phyloP scores from a whole-genome alignment of 768 basidiomycete species.

The Tulasnella sp. region DNA sequence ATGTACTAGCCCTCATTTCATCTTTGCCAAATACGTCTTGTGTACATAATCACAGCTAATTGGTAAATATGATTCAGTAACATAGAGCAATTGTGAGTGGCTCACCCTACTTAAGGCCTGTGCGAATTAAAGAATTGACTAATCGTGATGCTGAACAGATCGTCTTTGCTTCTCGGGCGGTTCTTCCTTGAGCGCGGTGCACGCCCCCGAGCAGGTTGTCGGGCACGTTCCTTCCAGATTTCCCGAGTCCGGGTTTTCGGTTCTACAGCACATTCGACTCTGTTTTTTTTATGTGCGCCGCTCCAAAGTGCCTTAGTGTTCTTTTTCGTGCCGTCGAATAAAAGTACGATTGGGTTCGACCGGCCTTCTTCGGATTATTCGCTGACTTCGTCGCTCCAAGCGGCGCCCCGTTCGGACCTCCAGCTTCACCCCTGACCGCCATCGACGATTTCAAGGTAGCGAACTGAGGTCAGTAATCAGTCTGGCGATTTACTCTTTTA shows the following conservation, averaged over 20 bases:
- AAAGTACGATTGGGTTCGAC: neutral
- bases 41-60: neutral
- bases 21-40: neutral
- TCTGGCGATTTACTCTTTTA: neutral
- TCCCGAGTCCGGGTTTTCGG: neutral
- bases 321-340: too few relatives aligned
- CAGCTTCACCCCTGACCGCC: neutral
- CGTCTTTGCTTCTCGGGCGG: neutral
- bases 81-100: neutral
- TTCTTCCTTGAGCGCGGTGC: neutral
- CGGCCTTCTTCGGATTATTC: neutral
- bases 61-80: neutral
- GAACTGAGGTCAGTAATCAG: neutral
- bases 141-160: neutral
- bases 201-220: neutral
- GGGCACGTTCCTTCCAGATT: neutral
- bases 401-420: neutral
- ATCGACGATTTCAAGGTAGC: neutral
- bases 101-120: neutral
- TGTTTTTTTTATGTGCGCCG: neutral
- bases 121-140: neutral
- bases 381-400: neutral
- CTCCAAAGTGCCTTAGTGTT: neutral
- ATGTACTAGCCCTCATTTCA: neutral
- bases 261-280: neutral